Base-by-base conservation (phyloP, 2,329 filamentous ascomycete genomes). In the Clarireedia monteithiana region DNA sequence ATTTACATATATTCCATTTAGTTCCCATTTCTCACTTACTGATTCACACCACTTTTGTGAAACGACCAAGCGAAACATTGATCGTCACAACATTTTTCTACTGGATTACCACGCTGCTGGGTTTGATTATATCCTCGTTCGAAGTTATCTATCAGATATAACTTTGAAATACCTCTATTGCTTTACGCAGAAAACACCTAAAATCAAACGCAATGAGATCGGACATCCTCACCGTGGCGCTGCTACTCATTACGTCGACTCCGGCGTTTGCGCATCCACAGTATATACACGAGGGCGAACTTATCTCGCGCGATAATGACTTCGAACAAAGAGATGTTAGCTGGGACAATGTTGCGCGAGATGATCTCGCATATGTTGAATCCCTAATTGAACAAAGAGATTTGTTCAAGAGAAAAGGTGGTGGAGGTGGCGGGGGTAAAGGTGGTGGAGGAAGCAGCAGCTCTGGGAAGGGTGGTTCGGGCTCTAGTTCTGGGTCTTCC, bases 401-500 rank as follows among this genome's bases (percentile, higher is more conserved):
- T 34, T 69, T 84, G 23, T 83, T 75, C 72, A 84, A 82, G 73
- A 76, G 82, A 60, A 80, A 80, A 63, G 82, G 82, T 42, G 82
- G 82, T 48, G 82, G 81, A 12, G 55, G 55, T 1, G 82, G 82
- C 38, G 82, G 82, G 48, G 82, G 81, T 6, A 79, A 79, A 7
- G 71, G 77, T 10, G 71, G 77, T 15, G 78, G 79, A 57, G 75
- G 77, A 9, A 70, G 69, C 24, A 53, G 77, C 9, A 70, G 69
- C 23, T 49, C 36, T 40, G 24, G 45, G 12, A 49, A 34, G 14
- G 50, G 54, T 23, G 51, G 61, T 34, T 34, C 30, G 12, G 53
- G 51, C 27, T 54, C 52, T 15, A 53, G 58, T 36, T 61, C 58
- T 51, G 50, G 68, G 60, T 50, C 45, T 44, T 56, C 36, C 23